Conservation (phyloP, 108 stramenopile species). For the Cyclotella baltica region DNA sequence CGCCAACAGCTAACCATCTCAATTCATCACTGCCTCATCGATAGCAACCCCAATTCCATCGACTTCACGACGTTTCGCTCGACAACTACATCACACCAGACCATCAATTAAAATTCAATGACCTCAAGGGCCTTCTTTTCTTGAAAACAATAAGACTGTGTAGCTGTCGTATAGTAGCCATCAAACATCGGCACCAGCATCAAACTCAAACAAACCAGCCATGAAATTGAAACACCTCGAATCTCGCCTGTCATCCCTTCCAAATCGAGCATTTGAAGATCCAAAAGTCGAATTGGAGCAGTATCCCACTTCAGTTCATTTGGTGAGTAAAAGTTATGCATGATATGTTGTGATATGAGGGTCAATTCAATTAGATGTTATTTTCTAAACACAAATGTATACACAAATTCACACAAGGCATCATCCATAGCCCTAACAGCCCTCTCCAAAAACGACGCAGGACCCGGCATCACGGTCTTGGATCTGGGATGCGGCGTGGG, state of each 20-base stretch:
- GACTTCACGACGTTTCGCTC: too few species aligned
- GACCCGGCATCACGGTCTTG: conserved; percentile 65
- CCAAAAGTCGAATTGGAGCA: conserved; percentile 89
- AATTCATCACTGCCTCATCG: too few species aligned
- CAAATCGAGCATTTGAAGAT: conserved; percentile 54
- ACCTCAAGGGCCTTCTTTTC: too few species aligned
- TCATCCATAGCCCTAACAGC: conserved; percentile 80
- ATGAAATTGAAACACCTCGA: conserved; percentile 97
- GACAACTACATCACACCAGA: too few species aligned
- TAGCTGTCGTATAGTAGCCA: too few species aligned
- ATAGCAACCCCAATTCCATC: too few species aligned
- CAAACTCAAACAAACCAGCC: background rate
- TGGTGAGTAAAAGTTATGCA: conserved; percentile 33
- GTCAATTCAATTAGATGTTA: background rate
- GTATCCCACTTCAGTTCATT: conserved; percentile 86
- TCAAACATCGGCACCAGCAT: too few species aligned
- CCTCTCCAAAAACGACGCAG: conserved; percentile 66
- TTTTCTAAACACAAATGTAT: background rate
- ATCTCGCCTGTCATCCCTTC: conserved; percentile 80
- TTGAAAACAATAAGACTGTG: too few species aligned
- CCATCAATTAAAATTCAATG: too few species aligned
- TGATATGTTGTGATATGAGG: too few species aligned
- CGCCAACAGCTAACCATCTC: too few species aligned
- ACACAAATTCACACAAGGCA: conserved; percentile 32
- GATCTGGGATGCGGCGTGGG: conserved; percentile 98